phyloP scores from a whole-genome alignment of 352 stramenopile species.

The Globisporangium megalacanthum region DNA sequence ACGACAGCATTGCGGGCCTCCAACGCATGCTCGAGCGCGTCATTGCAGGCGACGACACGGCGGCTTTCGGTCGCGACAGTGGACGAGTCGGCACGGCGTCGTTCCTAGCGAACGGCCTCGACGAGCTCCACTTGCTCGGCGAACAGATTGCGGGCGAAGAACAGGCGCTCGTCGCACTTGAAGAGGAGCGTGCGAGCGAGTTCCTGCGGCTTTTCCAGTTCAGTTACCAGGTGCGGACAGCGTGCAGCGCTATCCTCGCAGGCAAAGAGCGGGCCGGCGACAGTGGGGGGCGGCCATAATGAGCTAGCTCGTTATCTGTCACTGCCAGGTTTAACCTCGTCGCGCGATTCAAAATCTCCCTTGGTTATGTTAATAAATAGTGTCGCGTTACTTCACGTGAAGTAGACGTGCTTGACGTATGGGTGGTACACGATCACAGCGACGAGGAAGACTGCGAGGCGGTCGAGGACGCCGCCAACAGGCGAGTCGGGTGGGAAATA shows the following conservation, averaged over 20 bases:
- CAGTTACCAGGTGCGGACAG: conserved; percentile 15
- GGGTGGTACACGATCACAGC: conserved; percentile 43
- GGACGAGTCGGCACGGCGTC: not conserved
- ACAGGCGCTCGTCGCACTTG: conserved; percentile 17
- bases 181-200: conserved; percentile 15
- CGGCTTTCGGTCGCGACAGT: not conserved
- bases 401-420: conserved; percentile 33
- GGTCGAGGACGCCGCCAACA: conserved; percentile 36
- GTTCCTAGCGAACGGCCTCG: not conserved
- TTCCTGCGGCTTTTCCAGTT: conserved; percentile 25
- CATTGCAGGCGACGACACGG: not conserved
- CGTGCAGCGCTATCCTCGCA: conserved; percentile 8
- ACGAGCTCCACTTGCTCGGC: conserved; percentile 12
- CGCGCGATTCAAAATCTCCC: not conserved
- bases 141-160: conserved; percentile 17
- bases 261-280: not conserved
- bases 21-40: conserved; percentile 4
- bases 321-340: not conserved
- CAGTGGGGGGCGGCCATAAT: not conserved
- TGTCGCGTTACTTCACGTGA: conserved; percentile 5
- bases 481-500: conserved; percentile 27
- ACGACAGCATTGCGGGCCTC: not conserved
- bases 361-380: not conserved
- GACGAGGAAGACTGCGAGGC: conserved; percentile 36
- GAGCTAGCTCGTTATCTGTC: not conserved